phyloP scores from a whole-genome alignment of 768 basidiomycete genomes.

The Agrocybe pediades region DNA sequence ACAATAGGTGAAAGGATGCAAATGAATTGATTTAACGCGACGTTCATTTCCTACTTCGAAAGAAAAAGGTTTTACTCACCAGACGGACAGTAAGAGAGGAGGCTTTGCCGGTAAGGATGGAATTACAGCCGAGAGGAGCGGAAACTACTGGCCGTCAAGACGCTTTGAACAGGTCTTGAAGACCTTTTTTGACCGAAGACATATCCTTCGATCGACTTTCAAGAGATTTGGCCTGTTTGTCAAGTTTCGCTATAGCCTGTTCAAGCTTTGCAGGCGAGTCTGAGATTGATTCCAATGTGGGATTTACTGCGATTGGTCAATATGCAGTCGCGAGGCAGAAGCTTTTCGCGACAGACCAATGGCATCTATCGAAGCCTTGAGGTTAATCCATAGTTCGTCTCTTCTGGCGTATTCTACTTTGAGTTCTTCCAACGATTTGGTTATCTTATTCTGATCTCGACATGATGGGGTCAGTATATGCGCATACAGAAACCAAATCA shows the following conservation, averaged over 20 bases:
- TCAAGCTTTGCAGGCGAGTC: slow-evolving; percentile 55
- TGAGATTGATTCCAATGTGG: slow-evolving; percentile 40
- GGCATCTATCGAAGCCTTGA: slow-evolving; percentile 44
- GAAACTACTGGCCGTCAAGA: too few species aligned
- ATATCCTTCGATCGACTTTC: slow-evolving; percentile 30
- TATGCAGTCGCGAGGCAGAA: background rate
- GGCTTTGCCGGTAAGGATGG: too few species aligned
- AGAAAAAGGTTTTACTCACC: too few species aligned
- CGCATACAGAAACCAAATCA: slow-evolving; percentile 2
- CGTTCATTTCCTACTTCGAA: too few species aligned
- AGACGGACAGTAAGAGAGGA: too few species aligned
- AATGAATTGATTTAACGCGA: too few species aligned
- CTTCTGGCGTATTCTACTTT: slow-evolving; percentile 49
- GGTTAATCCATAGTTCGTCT: slow-evolving; percentile 50
- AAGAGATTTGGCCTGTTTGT: slow-evolving; percentile 52
- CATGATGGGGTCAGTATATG: background rate
- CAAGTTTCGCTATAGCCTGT: slow-evolving; percentile 48
- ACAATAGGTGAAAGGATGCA: too few species aligned
- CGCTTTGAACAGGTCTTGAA: slow-evolving; percentile 12
- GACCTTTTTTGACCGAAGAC: slow-evolving; percentile 10
- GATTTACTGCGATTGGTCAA: slow-evolving; percentile 37
- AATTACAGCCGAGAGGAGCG: too few species aligned
- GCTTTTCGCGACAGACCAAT: slow-evolving; percentile 39
- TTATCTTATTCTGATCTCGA: slow-evolving; percentile 40
- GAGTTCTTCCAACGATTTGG: slow-evolving; percentile 44